Evolutionary conservation across 768 basidiomycete genomes (phyloP), one percentile per base, ranked within the genome.

Genomic region (Podaxis sp.): DNA sequence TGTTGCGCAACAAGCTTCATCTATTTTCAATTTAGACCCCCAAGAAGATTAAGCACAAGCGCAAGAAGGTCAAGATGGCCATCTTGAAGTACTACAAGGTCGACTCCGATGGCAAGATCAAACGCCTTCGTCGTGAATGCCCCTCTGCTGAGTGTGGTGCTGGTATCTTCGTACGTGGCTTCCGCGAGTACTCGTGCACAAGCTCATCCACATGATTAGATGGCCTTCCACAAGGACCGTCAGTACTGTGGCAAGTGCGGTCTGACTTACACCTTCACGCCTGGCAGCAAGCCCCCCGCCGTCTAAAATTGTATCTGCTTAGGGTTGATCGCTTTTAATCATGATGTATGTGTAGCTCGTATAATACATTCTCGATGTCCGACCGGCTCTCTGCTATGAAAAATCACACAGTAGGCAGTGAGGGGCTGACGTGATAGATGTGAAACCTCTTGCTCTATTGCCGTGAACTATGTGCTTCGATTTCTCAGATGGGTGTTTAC

Each of bases 81-180:
- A 97, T 98, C 80, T 83, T 99, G 76, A 98, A 98, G 81, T 99
- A 97, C 86, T 99, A 98, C 84, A 96, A 97, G 82, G 95, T 99
- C 69, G 96, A 98, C 79, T 95, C 95, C 50, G 96, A 98, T 69
- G 97, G 96, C 75, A 98, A 97, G 81, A 95, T 98, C 84, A 97
- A 97, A 85, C 94, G 97, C 74, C 88, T 99, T 63, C 88, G 96
- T 72, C 93, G 97, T 68, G 96, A 98, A 76, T 99, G 97, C 81
- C 91, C 86, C 61, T 82, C 81, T 59, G 86, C 88, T 66, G 88
- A 89, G 75, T 91, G 89, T 64, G 90, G 90, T 76, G 90, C 90
- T 65, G 90, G 89, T 74, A 83, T 91, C 78, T 92, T 92, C 73
- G 90, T 91, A 74, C 63, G 89, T 37, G n/a, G 32, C 13, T 10